Percentiles rank a stretch among this genome's conserved stretches.
phyloP scores from a whole-genome alignment of 192 early-diverging fungal species.

The Rhizoclosmatium globosum region DNA sequence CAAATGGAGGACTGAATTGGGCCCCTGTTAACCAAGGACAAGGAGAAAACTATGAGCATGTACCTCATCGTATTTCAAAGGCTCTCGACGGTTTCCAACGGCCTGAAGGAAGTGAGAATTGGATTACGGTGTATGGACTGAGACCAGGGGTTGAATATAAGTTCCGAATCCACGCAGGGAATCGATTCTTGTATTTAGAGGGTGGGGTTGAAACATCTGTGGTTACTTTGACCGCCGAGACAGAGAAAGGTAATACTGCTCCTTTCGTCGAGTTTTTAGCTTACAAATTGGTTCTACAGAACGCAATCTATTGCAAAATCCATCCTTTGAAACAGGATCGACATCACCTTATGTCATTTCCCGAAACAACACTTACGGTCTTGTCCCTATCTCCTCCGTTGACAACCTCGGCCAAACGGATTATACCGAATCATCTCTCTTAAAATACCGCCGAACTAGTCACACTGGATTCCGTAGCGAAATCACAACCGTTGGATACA shows the following conservation, averaged over 20 bases:
- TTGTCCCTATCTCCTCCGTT: neutral
- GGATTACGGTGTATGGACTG: conserved; percentile 31
- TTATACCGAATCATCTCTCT: neutral
- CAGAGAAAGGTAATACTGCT: conserved; percentile 9
- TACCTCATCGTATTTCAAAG: conserved; percentile 18
- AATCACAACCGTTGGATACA: conserved; percentile 36
- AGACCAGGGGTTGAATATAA: conserved; percentile 33
- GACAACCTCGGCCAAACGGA: neutral
- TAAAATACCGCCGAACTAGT: neutral
- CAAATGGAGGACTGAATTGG: conserved; percentile 24
- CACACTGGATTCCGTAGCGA: conserved; percentile 19
- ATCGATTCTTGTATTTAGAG: conserved; percentile 39
- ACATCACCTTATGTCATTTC: conserved; percentile 12
- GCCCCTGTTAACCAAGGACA: conserved; percentile 43
- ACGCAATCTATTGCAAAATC: conserved; percentile 39
- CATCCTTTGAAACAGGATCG: conserved; percentile 35
- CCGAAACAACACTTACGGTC: conserved; percentile 2
- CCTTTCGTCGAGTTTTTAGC: neutral
- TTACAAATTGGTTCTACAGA: conserved; percentile 2
- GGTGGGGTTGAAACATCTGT: conserved; percentile 21
- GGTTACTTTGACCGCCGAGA: neutral
- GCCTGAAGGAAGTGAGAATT: conserved; percentile 10
- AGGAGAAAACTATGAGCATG: conserved; percentile 48
- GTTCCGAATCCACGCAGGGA: conserved; percentile 43
- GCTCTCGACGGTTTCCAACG: conserved; percentile 26